phyloP scores from a whole-genome alignment of 2,329 filamentous ascomycete genomes.

The Exophiala viscosa region DNA sequence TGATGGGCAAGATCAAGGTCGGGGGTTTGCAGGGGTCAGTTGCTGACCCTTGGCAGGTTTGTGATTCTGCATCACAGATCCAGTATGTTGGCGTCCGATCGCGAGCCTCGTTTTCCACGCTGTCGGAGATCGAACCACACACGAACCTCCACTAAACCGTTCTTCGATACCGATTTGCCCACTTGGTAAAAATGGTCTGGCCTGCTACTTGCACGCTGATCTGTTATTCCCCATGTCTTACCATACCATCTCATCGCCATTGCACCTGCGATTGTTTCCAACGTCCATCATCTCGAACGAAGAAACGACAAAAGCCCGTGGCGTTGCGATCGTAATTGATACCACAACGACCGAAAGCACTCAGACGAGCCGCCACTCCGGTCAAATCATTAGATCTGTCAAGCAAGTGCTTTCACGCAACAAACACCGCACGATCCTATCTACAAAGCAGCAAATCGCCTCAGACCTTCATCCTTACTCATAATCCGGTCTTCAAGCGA shows the following conservation, averaged over 20 bases:
- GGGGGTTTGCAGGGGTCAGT: background rate
- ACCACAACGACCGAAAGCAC: background rate
- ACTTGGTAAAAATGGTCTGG: constrained; percentile 12
- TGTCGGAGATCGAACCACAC: constrained; percentile 23
- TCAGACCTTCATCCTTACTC: background rate
- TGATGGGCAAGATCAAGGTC: background rate
- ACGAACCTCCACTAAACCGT: constrained; percentile 3
- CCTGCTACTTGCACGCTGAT: background rate
- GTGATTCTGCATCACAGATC: constrained; percentile 1
- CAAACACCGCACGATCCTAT: background rate
- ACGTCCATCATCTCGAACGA: background rate
- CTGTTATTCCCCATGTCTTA: constrained; percentile 1
- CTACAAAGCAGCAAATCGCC: background rate
- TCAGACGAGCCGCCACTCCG: no score
- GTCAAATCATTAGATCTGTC: background rate
- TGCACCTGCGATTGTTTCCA: background rate
- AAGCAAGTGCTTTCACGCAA: background rate
- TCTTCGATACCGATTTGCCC: background rate
- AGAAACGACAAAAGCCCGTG: background rate
- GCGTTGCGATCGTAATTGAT: background rate
- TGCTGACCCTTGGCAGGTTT: background rate
- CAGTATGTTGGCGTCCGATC: constrained; percentile 15
- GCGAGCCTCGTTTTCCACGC: constrained; percentile 12
- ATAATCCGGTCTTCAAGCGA: constrained; percentile 1
- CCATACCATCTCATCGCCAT: constrained; percentile 4